Evolutionary conservation across 2,329 filamentous ascomycete species (phyloP).

Genomic region (Albophoma yamanashiensis): DNA sequence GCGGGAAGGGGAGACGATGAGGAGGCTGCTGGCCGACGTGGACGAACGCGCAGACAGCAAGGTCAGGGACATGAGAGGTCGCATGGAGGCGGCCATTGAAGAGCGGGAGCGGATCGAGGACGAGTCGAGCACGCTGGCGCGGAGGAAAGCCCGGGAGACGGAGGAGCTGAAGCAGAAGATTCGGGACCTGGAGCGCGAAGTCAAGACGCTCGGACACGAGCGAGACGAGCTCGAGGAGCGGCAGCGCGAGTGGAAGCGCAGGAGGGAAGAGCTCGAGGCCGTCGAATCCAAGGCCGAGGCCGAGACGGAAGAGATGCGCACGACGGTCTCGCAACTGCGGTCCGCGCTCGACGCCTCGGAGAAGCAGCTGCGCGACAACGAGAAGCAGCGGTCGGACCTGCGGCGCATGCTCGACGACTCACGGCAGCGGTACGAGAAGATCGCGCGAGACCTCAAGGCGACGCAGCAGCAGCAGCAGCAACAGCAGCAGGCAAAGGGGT

Average conservation of each 20-base stretch:
- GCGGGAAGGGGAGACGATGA: constrained; percentile 90
- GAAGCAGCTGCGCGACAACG: constrained; percentile 69
- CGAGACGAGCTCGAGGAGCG: constrained; percentile 66
- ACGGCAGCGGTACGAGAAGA: constrained; percentile 65
- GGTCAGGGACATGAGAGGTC: constrained; percentile 78
- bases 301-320: constrained; percentile 65
- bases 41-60: constrained; percentile 73
- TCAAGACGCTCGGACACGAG: constrained; percentile 61
- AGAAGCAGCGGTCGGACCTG: constrained; percentile 70
- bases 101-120: constrained; percentile 90
- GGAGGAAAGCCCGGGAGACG: constrained; percentile 68
- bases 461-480: constrained; percentile 25
- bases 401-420: constrained; percentile 69
- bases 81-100: constrained; percentile 83
- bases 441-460: constrained; percentile 54
- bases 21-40: constrained; percentile 74
- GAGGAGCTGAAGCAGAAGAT: constrained; percentile 76
- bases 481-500: constrained; percentile 21
- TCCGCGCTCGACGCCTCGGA: constrained; percentile 81
- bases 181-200: constrained; percentile 69
- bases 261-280: constrained; percentile 66
- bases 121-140: constrained; percentile 67
- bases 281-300: constrained; percentile 56
- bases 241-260: constrained; percentile 63
- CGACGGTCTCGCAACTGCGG: constrained; percentile 67